phyloP scores from a whole-genome alignment of 441 rosid species.

The Adansonia grandidieri region DNA sequence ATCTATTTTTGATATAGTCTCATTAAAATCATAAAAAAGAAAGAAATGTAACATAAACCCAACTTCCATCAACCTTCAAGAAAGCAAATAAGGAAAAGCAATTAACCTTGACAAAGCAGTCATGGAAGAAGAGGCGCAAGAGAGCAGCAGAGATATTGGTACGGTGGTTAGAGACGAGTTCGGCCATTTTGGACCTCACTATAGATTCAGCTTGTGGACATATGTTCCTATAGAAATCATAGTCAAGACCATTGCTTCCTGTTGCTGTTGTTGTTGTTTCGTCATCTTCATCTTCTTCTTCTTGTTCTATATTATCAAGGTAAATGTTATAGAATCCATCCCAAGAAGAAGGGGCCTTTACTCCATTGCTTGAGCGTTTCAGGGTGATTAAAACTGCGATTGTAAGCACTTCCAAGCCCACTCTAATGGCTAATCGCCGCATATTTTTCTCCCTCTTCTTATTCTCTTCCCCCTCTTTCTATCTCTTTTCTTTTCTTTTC shows the following conservation, averaged over 20 bases:
- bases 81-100: not conserved
- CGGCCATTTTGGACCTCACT: constrained; percentile 32
- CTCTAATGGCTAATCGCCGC: not conserved
- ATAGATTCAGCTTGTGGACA: constrained; percentile 36
- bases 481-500: not conserved
- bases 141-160: constrained; percentile 46
- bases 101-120: constrained; percentile 50
- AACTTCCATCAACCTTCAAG: not conserved
- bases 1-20: too few relatives aligned
- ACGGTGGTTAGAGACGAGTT: constrained; percentile 24
- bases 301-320: constrained; percentile 9
- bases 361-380: not conserved
- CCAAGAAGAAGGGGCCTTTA: not conserved
- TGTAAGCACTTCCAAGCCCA: not conserved
- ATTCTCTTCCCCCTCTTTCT: too few relatives aligned
- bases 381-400: not conserved
- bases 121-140: constrained; percentile 59
- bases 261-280: not conserved
- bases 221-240: constrained; percentile 34
- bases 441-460: not conserved
- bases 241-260: constrained; percentile 1
- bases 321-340: not conserved
- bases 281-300: not conserved
- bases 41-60: not conserved
- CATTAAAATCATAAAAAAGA: not conserved